Percentiles rank a stretch among this genome's conserved stretches.
phyloP scores from a whole-genome alignment of 208 protist species.

The Trypanosoma brucei region DNA sequence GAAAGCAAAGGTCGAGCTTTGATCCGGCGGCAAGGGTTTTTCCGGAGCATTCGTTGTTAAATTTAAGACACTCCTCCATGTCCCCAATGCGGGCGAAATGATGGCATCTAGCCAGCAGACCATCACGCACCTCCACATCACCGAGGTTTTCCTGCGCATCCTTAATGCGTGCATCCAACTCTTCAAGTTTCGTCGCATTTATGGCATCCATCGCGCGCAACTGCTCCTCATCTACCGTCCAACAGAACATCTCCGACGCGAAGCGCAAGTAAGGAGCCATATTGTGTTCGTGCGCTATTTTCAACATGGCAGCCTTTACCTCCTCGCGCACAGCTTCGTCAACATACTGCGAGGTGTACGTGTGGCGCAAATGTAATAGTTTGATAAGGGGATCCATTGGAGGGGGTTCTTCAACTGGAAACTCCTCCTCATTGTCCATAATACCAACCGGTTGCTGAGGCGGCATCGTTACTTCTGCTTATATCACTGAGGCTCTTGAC shows the following conservation, averaged over 20 bases:
- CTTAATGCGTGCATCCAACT: slow-evolving; percentile 84
- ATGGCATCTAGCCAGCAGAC: slow-evolving; percentile 89
- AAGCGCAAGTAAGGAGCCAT: slow-evolving; percentile 89
- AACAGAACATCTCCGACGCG: slow-evolving; percentile 73
- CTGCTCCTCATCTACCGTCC: slow-evolving; percentile 57
- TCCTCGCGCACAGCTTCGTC: slow-evolving; percentile 65
- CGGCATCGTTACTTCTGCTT: neutral
- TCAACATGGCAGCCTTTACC: slow-evolving; percentile 62
- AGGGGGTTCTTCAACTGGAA: slow-evolving; percentile 34
- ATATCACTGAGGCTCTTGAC: neutral
- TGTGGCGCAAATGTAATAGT: slow-evolving; percentile 79
- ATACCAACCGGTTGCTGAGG: neutral
- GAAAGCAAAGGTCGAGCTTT: slow-evolving; percentile 95
- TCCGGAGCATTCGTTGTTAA: slow-evolving; percentile 88
- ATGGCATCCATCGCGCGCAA: slow-evolving; percentile 65
- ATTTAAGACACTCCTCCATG: slow-evolving; percentile 88
- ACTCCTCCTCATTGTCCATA: slow-evolving; percentile 30
- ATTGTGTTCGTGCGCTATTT: slow-evolving; percentile 70
- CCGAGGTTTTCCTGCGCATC: slow-evolving; percentile 96
- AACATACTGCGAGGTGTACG: slow-evolving; percentile 71
- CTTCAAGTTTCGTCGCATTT: slow-evolving; percentile 73
- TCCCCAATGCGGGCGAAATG: slow-evolving; percentile 95
- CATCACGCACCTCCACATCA: slow-evolving; percentile 96
- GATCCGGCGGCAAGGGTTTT: slow-evolving; percentile 94
- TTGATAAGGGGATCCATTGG: slow-evolving; percentile 79